Conservation (phyloP, 176 grass and related monocot genomes). For the Oropetium thomaeum region DNA sequence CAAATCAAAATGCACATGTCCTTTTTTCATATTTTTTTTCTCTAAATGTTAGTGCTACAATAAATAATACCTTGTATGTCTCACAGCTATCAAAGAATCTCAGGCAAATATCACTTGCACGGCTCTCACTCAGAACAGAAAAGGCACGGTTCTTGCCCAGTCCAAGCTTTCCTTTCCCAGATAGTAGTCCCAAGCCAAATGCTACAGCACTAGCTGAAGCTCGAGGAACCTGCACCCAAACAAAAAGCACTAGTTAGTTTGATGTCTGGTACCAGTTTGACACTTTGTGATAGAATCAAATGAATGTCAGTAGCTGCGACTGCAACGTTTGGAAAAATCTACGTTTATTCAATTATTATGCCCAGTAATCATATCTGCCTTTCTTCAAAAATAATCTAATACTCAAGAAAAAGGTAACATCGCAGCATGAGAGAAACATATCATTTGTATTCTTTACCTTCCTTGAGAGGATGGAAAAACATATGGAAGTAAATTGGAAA, state of each 20-base stretch:
- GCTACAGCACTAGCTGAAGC: conserved; percentile 95
- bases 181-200: conserved; percentile 89
- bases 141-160: conserved; percentile 71
- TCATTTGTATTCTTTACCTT: neutral
- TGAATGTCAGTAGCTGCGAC: neutral
- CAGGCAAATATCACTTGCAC: conserved; percentile 93
- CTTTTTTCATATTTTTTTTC: no score
- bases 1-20: no score
- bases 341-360: neutral
- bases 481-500: neutral
- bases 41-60: neutral
- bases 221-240: conserved; percentile 67
- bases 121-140: conserved; percentile 88
- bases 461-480: neutral
- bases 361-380: neutral
- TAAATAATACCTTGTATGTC: conserved; percentile 80
- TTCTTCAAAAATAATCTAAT: no score
- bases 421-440: neutral
- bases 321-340: neutral
- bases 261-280: neutral
- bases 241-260: conserved; percentile 13
- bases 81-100: conserved; percentile 80
- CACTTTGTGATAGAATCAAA: neutral
- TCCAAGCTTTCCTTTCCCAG: conserved; percentile 89
- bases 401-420: no score